Conservation (phyloP, 306 rosid species). For the Argentina anserina region DNA sequence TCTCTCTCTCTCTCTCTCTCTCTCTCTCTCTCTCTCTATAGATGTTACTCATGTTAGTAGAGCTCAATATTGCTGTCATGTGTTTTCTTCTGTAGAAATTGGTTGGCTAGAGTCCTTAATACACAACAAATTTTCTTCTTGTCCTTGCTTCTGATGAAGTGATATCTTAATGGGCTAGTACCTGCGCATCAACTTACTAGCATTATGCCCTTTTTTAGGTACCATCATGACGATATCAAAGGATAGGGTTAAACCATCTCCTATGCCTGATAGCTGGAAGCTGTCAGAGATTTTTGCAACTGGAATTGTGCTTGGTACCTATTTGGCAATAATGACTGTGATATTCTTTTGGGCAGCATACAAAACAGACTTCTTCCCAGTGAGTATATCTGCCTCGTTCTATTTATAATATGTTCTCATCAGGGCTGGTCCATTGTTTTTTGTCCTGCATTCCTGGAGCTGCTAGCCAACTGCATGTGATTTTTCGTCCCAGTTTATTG, state of each 20-base stretch:
- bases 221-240: slow-evolving; percentile 97
- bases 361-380: slow-evolving; percentile 92
- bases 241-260: slow-evolving; percentile 96
- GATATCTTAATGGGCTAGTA: background rate
- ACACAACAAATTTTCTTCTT: background rate
- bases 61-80: background rate
- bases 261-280: slow-evolving; percentile 99
- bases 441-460: background rate
- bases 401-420: background rate
- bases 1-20: slow-evolving; percentile 3
- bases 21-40: background rate
- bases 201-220: slow-evolving; percentile 45
- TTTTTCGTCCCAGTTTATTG: background rate
- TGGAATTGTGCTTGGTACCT: slow-evolving; percentile 85
- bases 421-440: background rate
- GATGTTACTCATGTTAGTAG: too few relatives aligned
- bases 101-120: background rate
- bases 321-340: slow-evolving; percentile 98
- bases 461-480: background rate
- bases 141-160: background rate
- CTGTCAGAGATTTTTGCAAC: slow-evolving; percentile 90
- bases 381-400: slow-evolving; percentile 34
- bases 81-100: background rate
- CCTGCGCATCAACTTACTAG: slow-evolving; percentile 13
- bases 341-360: slow-evolving; percentile 97